These are phyloP conservation scores for Amaranthus tricolor DNA, from an alignment of 179 eudicot genomes.

Conservation along the genomic window DNA sequence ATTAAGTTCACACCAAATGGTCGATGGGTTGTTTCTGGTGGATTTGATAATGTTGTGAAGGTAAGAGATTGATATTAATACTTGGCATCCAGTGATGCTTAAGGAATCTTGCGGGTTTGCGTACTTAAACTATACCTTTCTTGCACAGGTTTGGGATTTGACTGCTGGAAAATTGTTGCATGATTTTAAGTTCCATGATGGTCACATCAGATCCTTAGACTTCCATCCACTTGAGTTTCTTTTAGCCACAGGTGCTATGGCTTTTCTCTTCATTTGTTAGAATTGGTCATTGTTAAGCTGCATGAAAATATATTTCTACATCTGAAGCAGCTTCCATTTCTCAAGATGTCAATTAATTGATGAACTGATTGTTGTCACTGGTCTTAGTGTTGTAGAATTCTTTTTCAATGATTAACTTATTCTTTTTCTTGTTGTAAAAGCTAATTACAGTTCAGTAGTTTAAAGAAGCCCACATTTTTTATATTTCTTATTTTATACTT, in stretches of 20 bases:
- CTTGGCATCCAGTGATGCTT: background rate
- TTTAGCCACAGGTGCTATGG: slow-evolving; percentile 73
- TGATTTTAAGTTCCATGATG: slow-evolving; percentile 85
- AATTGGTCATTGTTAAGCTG: background rate
- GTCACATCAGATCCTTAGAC: slow-evolving; percentile 75
- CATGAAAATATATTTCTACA: background rate
- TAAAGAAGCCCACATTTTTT: too few species aligned
- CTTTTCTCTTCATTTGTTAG: slow-evolving; percentile 6
- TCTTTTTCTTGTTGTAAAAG: too few species aligned
- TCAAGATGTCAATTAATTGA: too few species aligned
- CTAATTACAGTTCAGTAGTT: too few species aligned
- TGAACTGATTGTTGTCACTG: too few species aligned
- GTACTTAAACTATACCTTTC: background rate
- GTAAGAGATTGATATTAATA: slow-evolving; percentile 35
- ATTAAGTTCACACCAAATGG: slow-evolving; percentile 94
- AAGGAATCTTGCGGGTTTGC: background rate
- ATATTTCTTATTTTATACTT: background rate
- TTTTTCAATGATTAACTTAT: too few species aligned
- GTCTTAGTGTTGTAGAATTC: too few species aligned
- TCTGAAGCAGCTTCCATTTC: too few species aligned
- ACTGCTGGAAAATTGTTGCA: slow-evolving; percentile 97
- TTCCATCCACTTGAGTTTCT: slow-evolving; percentile 98
- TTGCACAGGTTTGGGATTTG: slow-evolving; percentile 85
- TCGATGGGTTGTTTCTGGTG: slow-evolving; percentile 98
- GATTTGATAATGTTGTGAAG: slow-evolving; percentile 86